These are phyloP conservation scores for Candida palmyrensis DNA, from an alignment of 805 yeast genomes.

Conservation along the genomic window DNA sequence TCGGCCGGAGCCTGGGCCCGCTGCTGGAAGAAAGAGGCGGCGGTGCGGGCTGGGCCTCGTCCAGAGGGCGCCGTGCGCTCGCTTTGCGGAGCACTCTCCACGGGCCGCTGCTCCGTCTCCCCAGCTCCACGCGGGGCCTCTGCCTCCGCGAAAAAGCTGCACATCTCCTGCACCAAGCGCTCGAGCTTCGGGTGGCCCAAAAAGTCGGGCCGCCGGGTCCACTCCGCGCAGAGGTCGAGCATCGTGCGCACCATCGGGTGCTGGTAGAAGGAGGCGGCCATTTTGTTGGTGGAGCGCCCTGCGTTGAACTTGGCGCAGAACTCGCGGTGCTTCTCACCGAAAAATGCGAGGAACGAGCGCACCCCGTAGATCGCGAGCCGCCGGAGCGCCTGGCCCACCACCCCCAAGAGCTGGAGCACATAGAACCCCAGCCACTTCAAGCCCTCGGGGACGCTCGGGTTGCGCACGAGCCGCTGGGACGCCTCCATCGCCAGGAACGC, in stretches of 20 bases:
- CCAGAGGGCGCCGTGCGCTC: no score
- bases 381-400: slow-evolving; percentile 67
- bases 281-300: slow-evolving; percentile 58
- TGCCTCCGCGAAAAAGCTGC: slow-evolving; percentile 43
- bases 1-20: no score
- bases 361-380: slow-evolving; percentile 80
- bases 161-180: slow-evolving; percentile 51
- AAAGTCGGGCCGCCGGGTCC: slow-evolving; percentile 32
- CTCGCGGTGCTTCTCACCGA: slow-evolving; percentile 52
- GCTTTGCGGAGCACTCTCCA: no score
- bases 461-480: slow-evolving; percentile 50
- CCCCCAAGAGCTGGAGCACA: slow-evolving; percentile 56
- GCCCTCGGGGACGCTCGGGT: slow-evolving; percentile 59
- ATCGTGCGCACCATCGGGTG: slow-evolving; percentile 44
- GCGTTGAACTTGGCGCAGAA: slow-evolving; percentile 52
- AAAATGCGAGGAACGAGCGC: slow-evolving; percentile 66
- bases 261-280: slow-evolving; percentile 57
- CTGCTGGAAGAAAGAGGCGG: neutral
- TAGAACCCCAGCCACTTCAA: slow-evolving; percentile 68
- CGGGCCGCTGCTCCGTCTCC: no score
- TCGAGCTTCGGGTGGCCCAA: slow-evolving; percentile 73
- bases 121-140: no score
- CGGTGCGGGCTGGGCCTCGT: no score
- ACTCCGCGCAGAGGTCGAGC: slow-evolving; percentile 38
- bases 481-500: slow-evolving; percentile 69